These are phyloP conservation scores for Spergularia marina DNA, from an alignment of 148 eudicot species.

Conservation along the genomic window DNA sequence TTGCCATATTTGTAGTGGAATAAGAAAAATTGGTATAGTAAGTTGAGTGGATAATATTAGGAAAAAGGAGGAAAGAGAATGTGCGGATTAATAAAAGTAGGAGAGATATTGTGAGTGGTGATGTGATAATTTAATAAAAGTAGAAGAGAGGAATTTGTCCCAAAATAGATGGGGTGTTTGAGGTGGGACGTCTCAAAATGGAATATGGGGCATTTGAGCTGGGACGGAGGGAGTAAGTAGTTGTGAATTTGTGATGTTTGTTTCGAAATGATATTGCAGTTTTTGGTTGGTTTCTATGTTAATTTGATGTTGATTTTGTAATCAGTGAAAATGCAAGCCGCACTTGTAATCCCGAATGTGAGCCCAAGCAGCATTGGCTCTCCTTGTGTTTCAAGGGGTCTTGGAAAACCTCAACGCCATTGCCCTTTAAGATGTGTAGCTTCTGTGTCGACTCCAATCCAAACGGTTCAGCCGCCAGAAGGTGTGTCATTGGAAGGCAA, in stretches of 20 bases:
- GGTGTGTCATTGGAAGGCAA: constrained; percentile 18
- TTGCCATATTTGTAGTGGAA: no score
- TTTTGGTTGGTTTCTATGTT: neutral
- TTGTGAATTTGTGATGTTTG: neutral
- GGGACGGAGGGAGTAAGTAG: no score
- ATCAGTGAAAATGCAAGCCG: constrained; percentile 35
- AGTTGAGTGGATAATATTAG: no score
- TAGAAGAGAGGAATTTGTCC: no score
- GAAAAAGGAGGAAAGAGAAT: no score
- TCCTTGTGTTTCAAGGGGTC: constrained; percentile 7
- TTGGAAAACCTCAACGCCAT: constrained; percentile 16
- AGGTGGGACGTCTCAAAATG: no score
- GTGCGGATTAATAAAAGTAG: no score
- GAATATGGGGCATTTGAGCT: no score
- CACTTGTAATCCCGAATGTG: constrained; percentile 24
- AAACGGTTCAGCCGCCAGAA: constrained; percentile 17
- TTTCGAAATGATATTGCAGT: neutral
- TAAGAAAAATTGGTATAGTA: no score
- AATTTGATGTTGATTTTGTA: neutral
- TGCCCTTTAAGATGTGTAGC: constrained; percentile 25
- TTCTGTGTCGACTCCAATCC: constrained; percentile 19
- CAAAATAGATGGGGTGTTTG: no score
- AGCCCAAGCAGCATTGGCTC: constrained; percentile 17
- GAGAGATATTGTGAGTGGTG: no score
- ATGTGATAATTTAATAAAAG: no score